Evolutionary conservation across 331 rosid species (phyloP).

Genomic region (Phaseolus coccineus): DNA sequence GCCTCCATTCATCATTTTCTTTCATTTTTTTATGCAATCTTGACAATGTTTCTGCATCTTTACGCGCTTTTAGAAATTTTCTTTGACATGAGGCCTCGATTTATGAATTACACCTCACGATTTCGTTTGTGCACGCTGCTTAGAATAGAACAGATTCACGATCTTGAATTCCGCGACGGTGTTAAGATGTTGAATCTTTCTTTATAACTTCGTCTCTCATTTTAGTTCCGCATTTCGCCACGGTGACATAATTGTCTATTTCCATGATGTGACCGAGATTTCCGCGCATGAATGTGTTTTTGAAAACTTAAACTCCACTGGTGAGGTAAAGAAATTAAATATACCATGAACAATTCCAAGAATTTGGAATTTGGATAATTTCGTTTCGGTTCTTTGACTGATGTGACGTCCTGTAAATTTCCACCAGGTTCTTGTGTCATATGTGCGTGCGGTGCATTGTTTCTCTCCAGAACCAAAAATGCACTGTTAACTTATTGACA

Average conservation of each 20-base stretch:
- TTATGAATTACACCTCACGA: constrained; percentile 23
- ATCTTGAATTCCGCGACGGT: neutral
- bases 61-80: neutral
- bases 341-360: neutral
- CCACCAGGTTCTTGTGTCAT: neutral
- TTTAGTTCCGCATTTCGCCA: neutral
- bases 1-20: neutral
- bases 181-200: neutral
- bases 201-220: neutral
- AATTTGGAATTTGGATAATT: neutral
- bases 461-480: neutral
- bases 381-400: neutral
- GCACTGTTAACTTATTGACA: neutral
- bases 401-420: neutral
- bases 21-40: neutral
- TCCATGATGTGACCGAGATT: neutral
- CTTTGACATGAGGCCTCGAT: neutral
- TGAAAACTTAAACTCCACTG: neutral
- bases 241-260: constrained; percentile 2
- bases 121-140: neutral
- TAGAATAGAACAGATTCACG: neutral
- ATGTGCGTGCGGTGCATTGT: neutral
- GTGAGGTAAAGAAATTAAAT: neutral
- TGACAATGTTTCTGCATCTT: neutral
- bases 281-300: neutral